Evolutionary conservation across 805 yeast genomes (phyloP).

Genomic region (Ogataea trehalophila): DNA sequence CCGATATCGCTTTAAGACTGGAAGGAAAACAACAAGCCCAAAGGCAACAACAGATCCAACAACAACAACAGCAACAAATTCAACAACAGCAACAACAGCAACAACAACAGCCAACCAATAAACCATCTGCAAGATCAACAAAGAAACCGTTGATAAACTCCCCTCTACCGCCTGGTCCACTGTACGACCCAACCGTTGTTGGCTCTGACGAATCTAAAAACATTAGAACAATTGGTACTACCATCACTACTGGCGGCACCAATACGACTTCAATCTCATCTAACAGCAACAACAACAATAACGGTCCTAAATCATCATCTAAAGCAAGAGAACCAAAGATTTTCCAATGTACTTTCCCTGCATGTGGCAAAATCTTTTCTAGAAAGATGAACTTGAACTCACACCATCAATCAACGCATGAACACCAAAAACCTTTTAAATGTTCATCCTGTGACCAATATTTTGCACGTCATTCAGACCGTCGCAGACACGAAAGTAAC

Average conservation of each 20-base stretch:
- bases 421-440: constrained; percentile 29
- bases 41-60: neutral
- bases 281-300: neutral
- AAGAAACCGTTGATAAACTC: no score
- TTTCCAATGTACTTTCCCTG: constrained; percentile 24
- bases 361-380: constrained; percentile 29
- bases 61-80: neutral
- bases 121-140: neutral
- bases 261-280: no score
- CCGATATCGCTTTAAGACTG: constrained; percentile 20
- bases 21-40: constrained; percentile 3
- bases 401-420: constrained; percentile 31
- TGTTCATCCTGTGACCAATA: constrained; percentile 26
- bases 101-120: neutral
- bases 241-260: no score
- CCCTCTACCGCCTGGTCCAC: no score
- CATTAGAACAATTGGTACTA: no score
- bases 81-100: neutral
- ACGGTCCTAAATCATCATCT: neutral
- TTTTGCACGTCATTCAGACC: constrained; percentile 32
- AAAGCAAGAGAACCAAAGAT: constrained; percentile 11
- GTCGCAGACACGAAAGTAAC: constrained; percentile 31
- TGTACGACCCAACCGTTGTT: no score
- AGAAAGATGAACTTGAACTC: constrained; percentile 31
- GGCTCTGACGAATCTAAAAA: no score